Evolutionary conservation across 228 moss, liverwort and hornwort species (phyloP).

Genomic region (Sphagnum magellanicum): DNA sequence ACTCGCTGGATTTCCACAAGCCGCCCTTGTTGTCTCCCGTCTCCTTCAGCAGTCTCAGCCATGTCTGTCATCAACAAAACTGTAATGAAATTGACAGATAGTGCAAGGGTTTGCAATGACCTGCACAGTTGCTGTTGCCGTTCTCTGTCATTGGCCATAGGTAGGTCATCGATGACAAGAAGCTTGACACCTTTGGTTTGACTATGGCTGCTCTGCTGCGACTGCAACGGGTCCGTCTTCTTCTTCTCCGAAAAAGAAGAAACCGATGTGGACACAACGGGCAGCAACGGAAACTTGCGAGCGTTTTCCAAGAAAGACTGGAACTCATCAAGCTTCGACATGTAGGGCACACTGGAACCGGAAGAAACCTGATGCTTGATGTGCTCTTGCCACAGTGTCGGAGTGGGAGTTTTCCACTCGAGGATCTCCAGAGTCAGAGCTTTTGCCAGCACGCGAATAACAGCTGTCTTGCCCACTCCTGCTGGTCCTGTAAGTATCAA

Average conservation of each 20-base stretch:
- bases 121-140: conserved; percentile 50
- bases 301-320: conserved; percentile 67
- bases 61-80: conserved; percentile 70
- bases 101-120: conserved; percentile 34
- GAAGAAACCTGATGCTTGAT: conserved; percentile 53
- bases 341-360: conserved; percentile 45
- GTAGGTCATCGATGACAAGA: conserved; percentile 83
- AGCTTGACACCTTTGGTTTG: conserved; percentile 24
- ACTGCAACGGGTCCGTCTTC: conserved; percentile 1
- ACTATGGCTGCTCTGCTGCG: conserved; percentile 5
- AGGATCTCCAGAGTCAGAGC: conserved; percentile 42
- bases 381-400: conserved; percentile 87
- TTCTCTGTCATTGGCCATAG: conserved; percentile 39
- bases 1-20: conserved; percentile 43
- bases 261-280: conserved; percentile 11
- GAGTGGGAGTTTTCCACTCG: conserved; percentile 89
- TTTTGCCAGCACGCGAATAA: conserved; percentile 45
- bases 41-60: conserved; percentile 35
- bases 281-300: conserved; percentile 61
- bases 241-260: conserved; percentile 8
- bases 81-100: conserved; percentile 54
- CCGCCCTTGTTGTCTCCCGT: conserved; percentile 23
- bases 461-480: conserved; percentile 90
- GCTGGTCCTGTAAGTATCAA: conserved; percentile 79
- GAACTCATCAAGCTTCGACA: conserved; percentile 94